Conservation (phyloP, 1,284 basidiomycete genomes). For the Ceratobasidium sp. region DNA sequence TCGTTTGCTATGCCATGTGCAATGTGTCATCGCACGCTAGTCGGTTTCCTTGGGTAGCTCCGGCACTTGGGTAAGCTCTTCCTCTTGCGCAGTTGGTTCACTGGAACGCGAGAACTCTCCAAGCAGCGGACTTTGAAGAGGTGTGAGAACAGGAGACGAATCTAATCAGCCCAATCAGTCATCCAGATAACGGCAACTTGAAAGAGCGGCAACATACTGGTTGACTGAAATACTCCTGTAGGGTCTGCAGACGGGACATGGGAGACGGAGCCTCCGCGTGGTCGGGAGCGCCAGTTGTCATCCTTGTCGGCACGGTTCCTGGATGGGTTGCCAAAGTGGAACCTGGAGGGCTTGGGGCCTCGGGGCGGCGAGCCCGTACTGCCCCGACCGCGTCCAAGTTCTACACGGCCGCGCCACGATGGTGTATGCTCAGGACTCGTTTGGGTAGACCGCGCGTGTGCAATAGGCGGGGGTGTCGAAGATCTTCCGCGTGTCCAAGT, state of each 20-base stretch:
- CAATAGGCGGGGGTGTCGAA: slow-evolving; percentile 30
- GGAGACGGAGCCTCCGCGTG: slow-evolving; percentile 26
- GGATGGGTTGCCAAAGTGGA: slow-evolving; percentile 24
- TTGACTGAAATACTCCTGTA: slow-evolving; percentile 24
- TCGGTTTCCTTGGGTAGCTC: slow-evolving; percentile 24
- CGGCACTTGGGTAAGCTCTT: slow-evolving; percentile 37
- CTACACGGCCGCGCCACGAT: slow-evolving; percentile 26
- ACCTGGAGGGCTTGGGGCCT: slow-evolving; percentile 21
- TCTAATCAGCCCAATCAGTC: slow-evolving; percentile 22
- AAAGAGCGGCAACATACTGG: slow-evolving; percentile 11
- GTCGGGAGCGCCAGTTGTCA: slow-evolving; percentile 32
- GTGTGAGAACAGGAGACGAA: slow-evolving; percentile 34
- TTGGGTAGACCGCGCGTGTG: slow-evolving; percentile 30
- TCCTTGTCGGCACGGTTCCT: slow-evolving; percentile 27
- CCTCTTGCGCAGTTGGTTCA: slow-evolving; percentile 14
- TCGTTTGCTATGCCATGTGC: not conserved
- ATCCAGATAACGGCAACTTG: slow-evolving; percentile 27
- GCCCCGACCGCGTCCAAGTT: slow-evolving; percentile 28
- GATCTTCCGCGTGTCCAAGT: slow-evolving; percentile 30
- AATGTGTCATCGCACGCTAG: slow-evolving; percentile 22
- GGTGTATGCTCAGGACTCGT: slow-evolving; percentile 34
- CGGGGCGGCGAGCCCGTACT: slow-evolving; percentile 34
- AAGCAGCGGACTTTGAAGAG: slow-evolving; percentile 32
- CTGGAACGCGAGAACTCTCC: slow-evolving; percentile 29
- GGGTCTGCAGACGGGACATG: slow-evolving; percentile 15